Evolutionary conservation across 2,329 filamentous ascomycete species (phyloP).

Genomic region (Cyphellophora attinorum): DNA sequence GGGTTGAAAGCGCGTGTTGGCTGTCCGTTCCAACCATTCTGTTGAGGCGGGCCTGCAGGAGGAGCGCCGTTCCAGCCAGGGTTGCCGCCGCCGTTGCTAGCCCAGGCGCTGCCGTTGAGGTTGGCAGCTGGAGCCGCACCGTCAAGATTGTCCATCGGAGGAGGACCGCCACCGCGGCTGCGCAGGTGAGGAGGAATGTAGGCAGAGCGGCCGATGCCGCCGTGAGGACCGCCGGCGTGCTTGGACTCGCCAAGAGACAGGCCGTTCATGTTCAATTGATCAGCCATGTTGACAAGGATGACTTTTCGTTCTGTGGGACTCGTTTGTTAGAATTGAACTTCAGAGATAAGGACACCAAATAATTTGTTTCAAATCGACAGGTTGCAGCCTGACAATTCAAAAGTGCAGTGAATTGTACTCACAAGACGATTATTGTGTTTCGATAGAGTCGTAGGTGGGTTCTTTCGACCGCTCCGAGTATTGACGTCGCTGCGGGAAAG

Average conservation of each 20-base stretch:
- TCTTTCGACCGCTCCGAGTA: too few relatives aligned
- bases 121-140: conserved; percentile 23
- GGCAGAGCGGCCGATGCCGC: conserved; percentile 37
- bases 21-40: conserved; percentile 20
- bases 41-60: conserved; percentile 38
- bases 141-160: conserved; percentile 27
- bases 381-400: too few relatives aligned
- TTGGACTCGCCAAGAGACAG: conserved; percentile 53
- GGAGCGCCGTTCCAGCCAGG: conserved; percentile 47
- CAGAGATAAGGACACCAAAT: neutral
- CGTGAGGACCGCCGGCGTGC: conserved; percentile 41
- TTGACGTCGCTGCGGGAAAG: too few relatives aligned
- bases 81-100: conserved; percentile 12
- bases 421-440: too few relatives aligned
- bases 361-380: too few relatives aligned
- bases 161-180: conserved; percentile 23
- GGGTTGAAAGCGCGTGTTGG: conserved; percentile 44
- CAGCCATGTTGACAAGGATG: conserved; percentile 34
- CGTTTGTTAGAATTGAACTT: conserved; percentile 2
- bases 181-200: conserved; percentile 60
- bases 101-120: conserved; percentile 27
- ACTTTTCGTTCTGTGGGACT: neutral
- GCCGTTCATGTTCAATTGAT: conserved; percentile 48
- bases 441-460: too few relatives aligned
- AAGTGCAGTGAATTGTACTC: too few relatives aligned